Evolutionary conservation across 495 filamentous ascomycete genomes (phyloP).

Genomic region (Neurospora terricola): DNA sequence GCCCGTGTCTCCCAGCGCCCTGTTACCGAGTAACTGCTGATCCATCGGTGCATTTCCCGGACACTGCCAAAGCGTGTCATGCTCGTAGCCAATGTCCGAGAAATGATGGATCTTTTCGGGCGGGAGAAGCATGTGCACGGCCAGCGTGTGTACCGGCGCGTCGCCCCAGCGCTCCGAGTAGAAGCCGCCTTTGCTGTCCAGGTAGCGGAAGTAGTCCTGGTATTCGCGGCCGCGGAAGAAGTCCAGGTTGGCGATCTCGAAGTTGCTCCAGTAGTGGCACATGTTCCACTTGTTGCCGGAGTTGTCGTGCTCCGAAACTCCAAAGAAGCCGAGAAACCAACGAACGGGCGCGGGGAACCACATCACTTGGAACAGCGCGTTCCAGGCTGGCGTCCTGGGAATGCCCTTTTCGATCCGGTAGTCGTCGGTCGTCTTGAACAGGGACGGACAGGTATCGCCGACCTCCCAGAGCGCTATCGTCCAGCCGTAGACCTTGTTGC

Average conservation of each 20-base stretch:
- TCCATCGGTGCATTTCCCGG: constrained; percentile 34
- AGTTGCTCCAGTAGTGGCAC: constrained; percentile 52
- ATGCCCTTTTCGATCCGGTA: constrained; percentile 28
- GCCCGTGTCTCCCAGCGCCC: constrained; percentile 18
- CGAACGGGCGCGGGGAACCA: constrained; percentile 33
- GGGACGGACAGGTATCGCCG: constrained; percentile 36
- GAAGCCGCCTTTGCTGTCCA: constrained; percentile 42
- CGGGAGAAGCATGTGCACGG: constrained; percentile 38
- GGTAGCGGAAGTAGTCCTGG: constrained; percentile 35
- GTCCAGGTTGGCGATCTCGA: constrained; percentile 45
- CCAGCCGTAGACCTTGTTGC: constrained; percentile 42
- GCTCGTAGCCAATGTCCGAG: constrained; percentile 42
- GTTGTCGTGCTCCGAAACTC: constrained; percentile 19
- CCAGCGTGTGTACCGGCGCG: constrained; percentile 43
- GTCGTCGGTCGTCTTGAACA: constrained; percentile 37
- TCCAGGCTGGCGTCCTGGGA: constrained; percentile 26
- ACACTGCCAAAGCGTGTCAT: constrained; percentile 39
- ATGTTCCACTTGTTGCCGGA: constrained; percentile 37
- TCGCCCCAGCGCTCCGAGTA: constrained; percentile 51
- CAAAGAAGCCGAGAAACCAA: constrained; percentile 24
- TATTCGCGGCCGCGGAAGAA: constrained; percentile 42
- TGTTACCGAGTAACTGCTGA: constrained; percentile 25
- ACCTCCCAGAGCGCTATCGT: constrained; percentile 43
- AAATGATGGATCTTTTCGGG: constrained; percentile 44
- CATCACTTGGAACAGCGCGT: constrained; percentile 27